Evolutionary conservation across 2,329 filamentous ascomycete species (phyloP), one percentile per base, ranked within the genome.

Genomic region (Nigrospora osmanthi): DNA sequence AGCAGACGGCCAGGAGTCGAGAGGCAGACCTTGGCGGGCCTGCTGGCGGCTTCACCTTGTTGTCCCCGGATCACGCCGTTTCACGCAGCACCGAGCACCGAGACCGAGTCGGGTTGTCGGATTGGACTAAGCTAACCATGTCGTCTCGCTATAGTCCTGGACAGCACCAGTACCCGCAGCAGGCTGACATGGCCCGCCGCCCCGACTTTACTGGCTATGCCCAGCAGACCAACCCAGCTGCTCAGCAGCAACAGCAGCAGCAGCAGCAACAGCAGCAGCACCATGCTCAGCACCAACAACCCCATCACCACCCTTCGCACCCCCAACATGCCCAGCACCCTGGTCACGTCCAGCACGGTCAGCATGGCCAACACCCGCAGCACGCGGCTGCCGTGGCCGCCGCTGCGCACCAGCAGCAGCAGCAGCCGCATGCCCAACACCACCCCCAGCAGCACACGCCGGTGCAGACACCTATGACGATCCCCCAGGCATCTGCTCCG

Each of bases 121-220:
- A 28, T 28, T 16, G 38, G 40, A 16, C 19, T 46, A 50, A 49
- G 55, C 64, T 70, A 65, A 69, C 57, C 52, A 59, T 47, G 17
- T 45, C 47, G 47, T 54, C 49, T 66, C 31, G 60, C 63, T 65
- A 61, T 53, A 72, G 70, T 56, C 49, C 64, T 34, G n/a, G n/a
- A n/a, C 56, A 62, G 49, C 72, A 78, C 56, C 60, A 68, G 44
- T 77, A 77, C 55, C 72, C 71, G 60, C 59, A 57, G 38, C 52
- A 44, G 44, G 36, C 66, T 53, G 72, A 77, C 50, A 71, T 78
- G 72, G 65, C 53, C 58, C 68, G 54, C 67, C 72, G 68, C 66
- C 66, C 54, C 67, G 73, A 55, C 57, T 71, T 53, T 51, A 58
- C 50, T 48, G 57, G 52, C 44, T 61, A 59, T 51, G 51, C 52